Percentiles rank a stretch among this genome's conserved stretches.
Evolutionary conservation across 116 monocot species (phyloP).

Genomic region (Phalaenopsis hybrid): DNA sequence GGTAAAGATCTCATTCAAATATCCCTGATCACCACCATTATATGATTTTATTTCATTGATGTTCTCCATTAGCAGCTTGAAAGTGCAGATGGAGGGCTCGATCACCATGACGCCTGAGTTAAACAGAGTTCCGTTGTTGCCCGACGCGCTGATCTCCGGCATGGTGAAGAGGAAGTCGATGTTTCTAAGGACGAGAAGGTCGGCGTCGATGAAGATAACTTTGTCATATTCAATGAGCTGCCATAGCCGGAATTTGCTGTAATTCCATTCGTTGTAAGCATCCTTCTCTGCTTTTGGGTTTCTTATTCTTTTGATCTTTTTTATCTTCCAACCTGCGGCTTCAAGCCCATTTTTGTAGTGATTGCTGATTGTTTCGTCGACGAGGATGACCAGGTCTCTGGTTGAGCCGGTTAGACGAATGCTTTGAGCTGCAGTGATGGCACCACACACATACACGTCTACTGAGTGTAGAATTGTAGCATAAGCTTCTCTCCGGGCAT

Average conservation of each 20-base stretch:
- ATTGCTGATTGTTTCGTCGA: constrained; percentile 7
- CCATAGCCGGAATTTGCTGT: constrained; percentile 12
- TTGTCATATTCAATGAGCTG: constrained; percentile 10
- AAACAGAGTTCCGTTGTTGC: constrained; percentile 7
- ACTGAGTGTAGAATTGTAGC: constrained; percentile 34
- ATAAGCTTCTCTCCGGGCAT: constrained; percentile 41
- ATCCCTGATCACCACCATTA: constrained; percentile 11
- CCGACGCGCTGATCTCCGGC: constrained; percentile 7
- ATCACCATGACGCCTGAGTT: constrained; percentile 11
- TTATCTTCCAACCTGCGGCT: constrained; percentile 9
- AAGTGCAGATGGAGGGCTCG: constrained; percentile 5
- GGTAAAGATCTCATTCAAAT: constrained; percentile 12
- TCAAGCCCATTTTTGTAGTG: constrained; percentile 6
- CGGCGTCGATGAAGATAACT: constrained; percentile 10
- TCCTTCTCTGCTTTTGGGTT: constrained; percentile 7
- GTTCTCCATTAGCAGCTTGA: constrained; percentile 1
- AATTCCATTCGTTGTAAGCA: constrained; percentile 14
- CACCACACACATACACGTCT: constrained; percentile 1
- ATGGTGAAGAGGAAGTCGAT: constrained; percentile 10
- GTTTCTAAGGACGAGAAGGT: constrained; percentile 12
- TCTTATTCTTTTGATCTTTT: not conserved
- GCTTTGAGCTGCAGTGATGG: constrained; percentile 7
- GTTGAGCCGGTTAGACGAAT: constrained; percentile 6
- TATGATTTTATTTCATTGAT: constrained; percentile 8
- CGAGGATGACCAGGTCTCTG: constrained; percentile 8